A percentile compares a stretch with the other conserved stretches of the same genome.
phyloP scores from a whole-genome alignment of 257 asterid genomes.

The Solanum microdontum region DNA sequence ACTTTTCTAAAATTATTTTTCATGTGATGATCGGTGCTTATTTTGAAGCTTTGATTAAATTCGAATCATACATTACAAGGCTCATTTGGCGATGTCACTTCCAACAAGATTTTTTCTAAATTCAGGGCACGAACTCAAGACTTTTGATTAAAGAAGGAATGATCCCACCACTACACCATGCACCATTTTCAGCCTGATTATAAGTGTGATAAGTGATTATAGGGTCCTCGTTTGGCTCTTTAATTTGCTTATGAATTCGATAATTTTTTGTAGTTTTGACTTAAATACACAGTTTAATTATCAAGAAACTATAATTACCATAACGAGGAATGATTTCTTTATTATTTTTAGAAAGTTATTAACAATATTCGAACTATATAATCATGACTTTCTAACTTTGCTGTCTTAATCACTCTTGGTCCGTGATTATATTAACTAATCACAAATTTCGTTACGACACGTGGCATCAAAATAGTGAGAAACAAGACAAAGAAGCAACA shows the following conservation, averaged over 20 bases:
- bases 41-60: too few species aligned
- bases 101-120: neutral
- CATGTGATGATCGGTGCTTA: neutral
- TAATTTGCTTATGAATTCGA: neutral
- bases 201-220: neutral
- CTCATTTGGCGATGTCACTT: neutral
- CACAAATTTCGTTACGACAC: neutral
- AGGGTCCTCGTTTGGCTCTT: neutral
- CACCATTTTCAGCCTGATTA: neutral
- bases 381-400: neutral
- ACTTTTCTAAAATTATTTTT: neutral
- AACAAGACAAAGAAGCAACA: constrained; percentile 5
- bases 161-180: too few species aligned
- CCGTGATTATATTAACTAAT: neutral
- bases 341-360: neutral
- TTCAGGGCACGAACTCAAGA: neutral
- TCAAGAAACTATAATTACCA: neutral
- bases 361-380: neutral
- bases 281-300: neutral
- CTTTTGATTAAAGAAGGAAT: too few species aligned
- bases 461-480: neutral
- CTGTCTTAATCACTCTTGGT: neutral
- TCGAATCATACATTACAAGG: too few species aligned
- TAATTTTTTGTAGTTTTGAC: neutral
- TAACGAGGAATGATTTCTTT: neutral